Evolutionary conservation across 2,329 filamentous ascomycete species (phyloP).

Genomic region (Ophiocordyceps unilateralis): DNA sequence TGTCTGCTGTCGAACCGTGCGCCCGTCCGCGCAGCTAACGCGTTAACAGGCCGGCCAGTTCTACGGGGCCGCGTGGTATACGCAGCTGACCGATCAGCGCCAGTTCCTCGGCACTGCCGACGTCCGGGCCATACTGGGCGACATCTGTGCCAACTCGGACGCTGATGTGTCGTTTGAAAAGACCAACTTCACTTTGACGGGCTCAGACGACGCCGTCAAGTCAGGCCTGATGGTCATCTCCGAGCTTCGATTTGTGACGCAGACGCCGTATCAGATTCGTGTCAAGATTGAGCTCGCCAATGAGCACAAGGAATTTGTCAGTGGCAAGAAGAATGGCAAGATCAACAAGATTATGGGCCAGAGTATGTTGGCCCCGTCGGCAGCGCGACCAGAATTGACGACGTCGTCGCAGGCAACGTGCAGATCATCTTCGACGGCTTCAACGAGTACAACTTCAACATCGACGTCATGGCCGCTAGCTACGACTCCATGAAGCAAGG

Average conservation of each 20-base stretch:
- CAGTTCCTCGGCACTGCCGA: conserved; percentile 49
- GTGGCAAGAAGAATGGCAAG: conserved; percentile 98
- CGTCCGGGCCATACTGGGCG: conserved; percentile 76
- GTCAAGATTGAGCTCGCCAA: conserved; percentile 98
- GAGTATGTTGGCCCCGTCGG: conserved; percentile 27
- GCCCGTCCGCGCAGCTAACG: neutral
- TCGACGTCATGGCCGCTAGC: conserved; percentile 81
- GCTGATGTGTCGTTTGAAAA: conserved; percentile 92
- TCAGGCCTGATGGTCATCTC: conserved; percentile 88
- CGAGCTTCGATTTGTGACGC: conserved; percentile 74
- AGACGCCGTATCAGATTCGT: conserved; percentile 78
- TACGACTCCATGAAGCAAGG: conserved; percentile 94
- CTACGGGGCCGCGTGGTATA: conserved; percentile 93
- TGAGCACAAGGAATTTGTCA: conserved; percentile 98
- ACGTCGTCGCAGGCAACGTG: conserved; percentile 50
- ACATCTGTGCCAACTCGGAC: conserved; percentile 92
- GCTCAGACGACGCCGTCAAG: conserved; percentile 92
- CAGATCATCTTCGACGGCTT: conserved; percentile 99
- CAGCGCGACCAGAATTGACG: neutral
- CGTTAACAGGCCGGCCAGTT: conserved; percentile 69
- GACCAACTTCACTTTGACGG: conserved; percentile 81
- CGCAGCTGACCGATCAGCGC: conserved; percentile 57
- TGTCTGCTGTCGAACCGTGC: conserved; percentile 5
- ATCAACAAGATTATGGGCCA: conserved; percentile 99
- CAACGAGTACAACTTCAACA: conserved; percentile 99